Conservation (phyloP, 202 grass and related monocot genomes). For the Panicum virgatum region DNA sequence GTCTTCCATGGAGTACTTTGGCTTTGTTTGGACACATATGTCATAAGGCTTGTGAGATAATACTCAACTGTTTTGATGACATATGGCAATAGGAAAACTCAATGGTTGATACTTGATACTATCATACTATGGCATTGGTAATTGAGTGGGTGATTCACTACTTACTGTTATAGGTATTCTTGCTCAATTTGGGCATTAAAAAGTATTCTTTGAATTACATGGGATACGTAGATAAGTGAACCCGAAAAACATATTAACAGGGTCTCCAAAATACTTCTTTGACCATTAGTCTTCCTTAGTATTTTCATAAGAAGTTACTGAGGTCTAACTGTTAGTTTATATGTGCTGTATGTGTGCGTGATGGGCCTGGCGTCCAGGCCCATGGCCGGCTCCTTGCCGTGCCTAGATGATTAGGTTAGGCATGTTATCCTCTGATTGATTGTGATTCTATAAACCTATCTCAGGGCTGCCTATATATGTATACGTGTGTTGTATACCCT, state of each 20-base stretch:
- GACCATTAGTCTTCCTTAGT: neutral
- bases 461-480: too few species aligned
- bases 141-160: neutral
- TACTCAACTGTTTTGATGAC: too few species aligned
- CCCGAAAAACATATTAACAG: neutral
- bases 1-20: neutral
- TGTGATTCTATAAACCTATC: too few species aligned
- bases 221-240: neutral
- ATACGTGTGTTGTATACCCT: too few species aligned
- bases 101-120: neutral
- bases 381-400: too few species aligned
- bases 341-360: too few species aligned
- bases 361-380: too few species aligned
- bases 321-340: too few species aligned
- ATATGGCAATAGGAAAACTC: too few species aligned
- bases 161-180: too few species aligned
- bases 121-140: neutral
- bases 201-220: slow-evolving; percentile 4
- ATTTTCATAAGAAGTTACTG: neutral
- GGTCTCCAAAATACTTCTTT: neutral
- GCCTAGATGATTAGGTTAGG: too few species aligned
- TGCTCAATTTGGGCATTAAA: neutral
- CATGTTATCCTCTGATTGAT: too few species aligned
- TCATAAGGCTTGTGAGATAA: neutral
- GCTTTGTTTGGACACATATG: neutral